Percentiles rank a stretch among this genome's conserved stretches.
phyloP scores from a whole-genome alignment of 106 monocot genomes.

The Phalaenopsis equestris region DNA sequence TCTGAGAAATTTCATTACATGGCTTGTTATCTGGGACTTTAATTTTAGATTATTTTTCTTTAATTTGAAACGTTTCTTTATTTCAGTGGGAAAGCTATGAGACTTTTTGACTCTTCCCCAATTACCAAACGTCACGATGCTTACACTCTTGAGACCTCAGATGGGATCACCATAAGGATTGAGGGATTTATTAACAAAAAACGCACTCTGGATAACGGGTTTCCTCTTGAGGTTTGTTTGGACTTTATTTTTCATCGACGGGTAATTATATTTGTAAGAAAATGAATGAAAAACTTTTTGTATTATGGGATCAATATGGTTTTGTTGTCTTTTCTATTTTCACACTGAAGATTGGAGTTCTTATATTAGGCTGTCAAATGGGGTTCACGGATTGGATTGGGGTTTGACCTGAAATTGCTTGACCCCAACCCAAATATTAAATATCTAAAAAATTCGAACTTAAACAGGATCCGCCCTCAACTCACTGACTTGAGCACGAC shows the following conservation, averaged over 20 bases:
- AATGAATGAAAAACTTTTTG: background rate
- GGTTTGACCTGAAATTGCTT: too few relatives aligned
- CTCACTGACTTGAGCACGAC: too few relatives aligned
- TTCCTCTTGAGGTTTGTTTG: background rate
- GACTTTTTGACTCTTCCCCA: conserved; percentile 12
- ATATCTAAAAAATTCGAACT: too few relatives aligned
- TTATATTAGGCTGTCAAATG: too few relatives aligned
- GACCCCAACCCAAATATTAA: too few relatives aligned
- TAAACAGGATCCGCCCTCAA: too few relatives aligned
- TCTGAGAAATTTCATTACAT: background rate
- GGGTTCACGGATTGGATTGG: too few relatives aligned
- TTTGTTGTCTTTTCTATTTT: background rate
- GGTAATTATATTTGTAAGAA: background rate
- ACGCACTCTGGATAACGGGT: conserved; percentile 9
- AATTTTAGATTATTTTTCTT: background rate
- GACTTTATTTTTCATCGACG: background rate
- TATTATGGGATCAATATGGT: background rate
- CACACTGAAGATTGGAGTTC: background rate
- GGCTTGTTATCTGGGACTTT: background rate
- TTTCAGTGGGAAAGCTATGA: conserved; percentile 10
- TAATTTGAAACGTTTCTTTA: background rate
- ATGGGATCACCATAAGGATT: conserved; percentile 15
- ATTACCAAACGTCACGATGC: conserved; percentile 10
- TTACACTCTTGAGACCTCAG: conserved; percentile 10
- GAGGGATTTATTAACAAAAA: conserved; percentile 11